phyloP scores from a whole-genome alignment of 345 rosid species.

The Aegle marmelos region DNA sequence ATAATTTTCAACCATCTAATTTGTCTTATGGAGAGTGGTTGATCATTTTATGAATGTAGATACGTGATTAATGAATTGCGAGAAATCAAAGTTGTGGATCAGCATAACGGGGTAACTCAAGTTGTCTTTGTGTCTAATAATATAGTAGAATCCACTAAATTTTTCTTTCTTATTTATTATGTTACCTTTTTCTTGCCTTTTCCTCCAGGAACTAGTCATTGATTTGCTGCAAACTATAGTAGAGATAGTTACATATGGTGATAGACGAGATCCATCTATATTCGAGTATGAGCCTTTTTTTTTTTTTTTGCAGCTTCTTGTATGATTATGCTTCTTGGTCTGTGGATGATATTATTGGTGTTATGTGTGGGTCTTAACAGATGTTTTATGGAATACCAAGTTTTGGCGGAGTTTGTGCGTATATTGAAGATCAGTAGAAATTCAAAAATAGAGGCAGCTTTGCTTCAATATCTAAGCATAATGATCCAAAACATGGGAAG shows the following conservation, averaged over 20 bases:
- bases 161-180: background rate
- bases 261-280: constrained; percentile 55
- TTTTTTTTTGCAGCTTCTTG: background rate
- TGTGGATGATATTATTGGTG: background rate
- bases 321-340: constrained; percentile 3
- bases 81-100: constrained; percentile 43
- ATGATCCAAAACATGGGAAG: constrained; percentile 62
- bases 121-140: constrained; percentile 1
- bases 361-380: constrained; percentile 23
- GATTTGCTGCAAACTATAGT: constrained; percentile 60
- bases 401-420: constrained; percentile 60
- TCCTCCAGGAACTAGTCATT: constrained; percentile 39
- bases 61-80: constrained; percentile 43
- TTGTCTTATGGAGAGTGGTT: background rate
- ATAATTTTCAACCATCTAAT: background rate
- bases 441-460: constrained; percentile 53
- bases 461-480: constrained; percentile 66
- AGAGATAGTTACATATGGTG: constrained; percentile 64
- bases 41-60: constrained; percentile 24
- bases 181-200: constrained; percentile 9
- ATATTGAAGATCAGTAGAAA: constrained; percentile 40
- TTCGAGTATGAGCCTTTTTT: constrained; percentile 40
- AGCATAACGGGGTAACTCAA: constrained; percentile 41
- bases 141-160: background rate
- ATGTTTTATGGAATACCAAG: constrained; percentile 66